These are phyloP conservation scores for Fusarium tricinctum DNA, from an alignment of 2,329 filamentous ascomycete species.

Conservation along the genomic window DNA sequence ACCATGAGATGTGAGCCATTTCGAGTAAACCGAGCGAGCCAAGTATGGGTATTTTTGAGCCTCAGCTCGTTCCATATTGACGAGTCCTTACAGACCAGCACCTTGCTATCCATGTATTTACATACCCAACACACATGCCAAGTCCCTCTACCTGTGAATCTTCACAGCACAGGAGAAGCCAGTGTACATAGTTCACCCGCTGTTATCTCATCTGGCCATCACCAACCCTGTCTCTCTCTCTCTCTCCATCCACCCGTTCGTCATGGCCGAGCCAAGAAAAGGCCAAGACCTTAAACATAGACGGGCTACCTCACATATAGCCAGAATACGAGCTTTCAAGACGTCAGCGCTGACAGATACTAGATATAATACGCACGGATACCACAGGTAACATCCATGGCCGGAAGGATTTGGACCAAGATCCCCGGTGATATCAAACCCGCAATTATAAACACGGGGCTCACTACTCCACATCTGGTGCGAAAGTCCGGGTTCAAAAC, in stretches of 20 bases:
- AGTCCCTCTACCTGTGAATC: not conserved
- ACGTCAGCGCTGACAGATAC: slow-evolving; percentile 14
- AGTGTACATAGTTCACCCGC: not conserved
- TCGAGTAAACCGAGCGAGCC: slow-evolving; percentile 7
- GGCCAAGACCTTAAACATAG: slow-evolving; percentile 24
- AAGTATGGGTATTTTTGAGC: slow-evolving; percentile 5
- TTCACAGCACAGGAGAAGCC: not conserved
- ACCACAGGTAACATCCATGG: slow-evolving; percentile 4
- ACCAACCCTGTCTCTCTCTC: not conserved
- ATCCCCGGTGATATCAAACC: slow-evolving; percentile 31
- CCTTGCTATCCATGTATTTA: not conserved
- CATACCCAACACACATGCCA: not conserved
- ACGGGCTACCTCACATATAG: slow-evolving; percentile 11
- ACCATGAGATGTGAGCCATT: not conserved
- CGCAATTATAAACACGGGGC: slow-evolving; percentile 33
- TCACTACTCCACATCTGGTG: slow-evolving; percentile 18
- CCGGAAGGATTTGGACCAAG: slow-evolving; percentile 4
- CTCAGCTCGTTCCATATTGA: slow-evolving; percentile 19
- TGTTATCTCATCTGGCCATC: not conserved
- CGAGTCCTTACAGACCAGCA: not conserved
- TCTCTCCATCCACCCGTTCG: not conserved
- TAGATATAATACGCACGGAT: not conserved
- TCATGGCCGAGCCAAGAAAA: not conserved
- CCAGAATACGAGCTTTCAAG: slow-evolving; percentile 10
- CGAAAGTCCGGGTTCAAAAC: slow-evolving; percentile 8